Percentiles rank a stretch among this genome's conserved stretches.
These are phyloP conservation scores for Lachnellula willkommii DNA, from an alignment of 2,329 filamentous ascomycete species.

Conservation along the genomic window DNA sequence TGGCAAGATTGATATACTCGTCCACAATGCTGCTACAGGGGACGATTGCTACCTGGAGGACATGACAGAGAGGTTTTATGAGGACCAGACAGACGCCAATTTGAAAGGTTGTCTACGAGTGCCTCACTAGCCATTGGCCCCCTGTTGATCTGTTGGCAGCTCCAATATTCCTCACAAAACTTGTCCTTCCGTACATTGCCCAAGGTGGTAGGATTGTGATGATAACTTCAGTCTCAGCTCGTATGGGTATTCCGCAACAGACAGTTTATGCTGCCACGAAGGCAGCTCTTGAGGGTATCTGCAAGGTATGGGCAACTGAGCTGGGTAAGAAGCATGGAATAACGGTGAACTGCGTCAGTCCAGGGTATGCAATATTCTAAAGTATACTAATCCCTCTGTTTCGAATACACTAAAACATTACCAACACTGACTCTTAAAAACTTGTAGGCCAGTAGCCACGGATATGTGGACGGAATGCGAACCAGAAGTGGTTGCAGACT, in stretches of 20 bases:
- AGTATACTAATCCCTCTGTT: no score
- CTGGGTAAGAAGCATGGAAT: conserved; percentile 12
- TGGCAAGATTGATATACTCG: conserved; percentile 27
- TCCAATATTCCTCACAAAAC: conserved; percentile 48
- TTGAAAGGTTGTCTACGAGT: conserved; percentile 3
- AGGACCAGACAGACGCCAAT: conserved; percentile 52
- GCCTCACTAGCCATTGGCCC: background rate
- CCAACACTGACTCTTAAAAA: no score
- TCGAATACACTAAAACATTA: no score
- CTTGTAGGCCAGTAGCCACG: conserved; percentile 8
- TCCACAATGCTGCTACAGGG: conserved; percentile 23
- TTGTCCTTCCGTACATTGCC: conserved; percentile 46
- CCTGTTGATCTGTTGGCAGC: conserved; percentile 38
- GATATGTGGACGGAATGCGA: conserved; percentile 14
- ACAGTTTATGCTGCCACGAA: conserved; percentile 53
- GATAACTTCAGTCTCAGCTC: conserved; percentile 49
- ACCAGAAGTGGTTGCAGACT: conserved; percentile 3
- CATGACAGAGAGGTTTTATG: conserved; percentile 46
- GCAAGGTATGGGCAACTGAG: conserved; percentile 13
- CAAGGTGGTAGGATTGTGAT: conserved; percentile 50
- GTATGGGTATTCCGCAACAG: conserved; percentile 41
- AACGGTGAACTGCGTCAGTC: conserved; percentile 15
- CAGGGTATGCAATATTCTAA: background rate
- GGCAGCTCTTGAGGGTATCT: conserved; percentile 41
- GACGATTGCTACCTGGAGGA: conserved; percentile 31